These are phyloP conservation scores for Saccharomycopsis olivae DNA, from an alignment of 805 yeast genomes.

Conservation along the genomic window DNA sequence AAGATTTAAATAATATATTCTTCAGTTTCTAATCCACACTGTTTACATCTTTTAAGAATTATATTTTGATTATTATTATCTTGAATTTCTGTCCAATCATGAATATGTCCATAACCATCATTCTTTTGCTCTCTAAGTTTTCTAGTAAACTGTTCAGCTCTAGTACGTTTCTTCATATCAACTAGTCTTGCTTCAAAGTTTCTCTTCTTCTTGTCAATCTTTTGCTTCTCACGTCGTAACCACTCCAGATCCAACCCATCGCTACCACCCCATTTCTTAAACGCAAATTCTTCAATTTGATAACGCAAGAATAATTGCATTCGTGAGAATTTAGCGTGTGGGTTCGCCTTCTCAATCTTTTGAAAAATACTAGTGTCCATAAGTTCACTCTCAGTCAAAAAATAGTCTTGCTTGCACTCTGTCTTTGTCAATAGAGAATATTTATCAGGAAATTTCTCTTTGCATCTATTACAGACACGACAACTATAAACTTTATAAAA, in stretches of 20 bases:
- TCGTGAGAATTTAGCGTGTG: constrained; percentile 82
- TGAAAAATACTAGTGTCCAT: constrained; percentile 58
- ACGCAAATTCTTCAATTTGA: constrained; percentile 90
- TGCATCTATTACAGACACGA: constrained; percentile 75
- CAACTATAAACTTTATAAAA: constrained; percentile 57
- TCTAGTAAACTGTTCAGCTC: constrained; percentile 85
- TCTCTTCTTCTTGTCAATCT: constrained; percentile 64
- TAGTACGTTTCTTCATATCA: constrained; percentile 83
- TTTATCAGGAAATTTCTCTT: constrained; percentile 67
- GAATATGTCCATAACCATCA: constrained; percentile 55
- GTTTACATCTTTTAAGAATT: constrained; percentile 54
- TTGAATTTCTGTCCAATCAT: constrained; percentile 58
- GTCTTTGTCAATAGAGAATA: constrained; percentile 89
- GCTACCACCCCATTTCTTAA: constrained; percentile 88
- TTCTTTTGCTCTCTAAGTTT: constrained; percentile 45
- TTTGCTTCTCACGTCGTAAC: constrained; percentile 67
- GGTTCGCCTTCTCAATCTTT: constrained; percentile 83
- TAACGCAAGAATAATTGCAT: constrained; percentile 88
- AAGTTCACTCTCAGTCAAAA: constrained; percentile 88
- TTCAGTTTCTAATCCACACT: constrained; percentile 78
- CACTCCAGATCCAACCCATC: constrained; percentile 90
- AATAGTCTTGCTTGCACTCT: constrained; percentile 86
- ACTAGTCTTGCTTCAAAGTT: constrained; percentile 66
- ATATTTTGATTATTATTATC: constrained; percentile 32
- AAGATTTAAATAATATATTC: too few species aligned